Evolutionary conservation across 345 rosid genomes (phyloP), one percentile per base, ranked within the genome.

Genomic region (Erodium maritimum): DNA sequence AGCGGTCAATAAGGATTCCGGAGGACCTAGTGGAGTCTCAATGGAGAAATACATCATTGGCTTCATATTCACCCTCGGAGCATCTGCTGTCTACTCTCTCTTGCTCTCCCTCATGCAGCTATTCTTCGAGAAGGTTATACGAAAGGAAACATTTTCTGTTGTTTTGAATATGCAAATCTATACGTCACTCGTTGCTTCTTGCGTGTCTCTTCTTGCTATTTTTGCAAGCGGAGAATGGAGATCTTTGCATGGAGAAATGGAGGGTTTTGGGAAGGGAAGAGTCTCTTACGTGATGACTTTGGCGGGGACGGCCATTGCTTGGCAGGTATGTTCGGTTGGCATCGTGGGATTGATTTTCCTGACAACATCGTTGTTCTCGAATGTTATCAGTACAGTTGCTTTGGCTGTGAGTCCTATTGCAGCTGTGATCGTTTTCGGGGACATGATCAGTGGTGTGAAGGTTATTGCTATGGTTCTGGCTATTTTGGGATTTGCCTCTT

Each of bases 31-130:
- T 1, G 84, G 83, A 61, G 77, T 79, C 57, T 81, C 94, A 19
- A 79, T 59, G 68, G 24, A 67, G 74, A 83, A 77, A 53, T 84
- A 76, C 65, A 54, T 77, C 17, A 48, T 79, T 0, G 93, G 96
- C 20, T 86, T 80, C 71, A 54, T 84, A 2, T 69, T 68, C 63
- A 80, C 93, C 1, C 58, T 88, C 19, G 67, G 65, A 18, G 98
- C 93, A 23, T 88, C 96, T 0, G 84, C 88, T 10, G 12, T 88
- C 13, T 91, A 88, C 75, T 81, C 95, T 59, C 96, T 88, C 52
- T 25, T 82, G 71, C 90, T 88, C 29, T 91, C 95, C 42, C 84
- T 86, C 19, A 81, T 84, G 87, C 95, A 91, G 68, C 72, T 74
- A 50, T 66, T 84, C 25, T 91, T 91, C 65, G 80, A 84, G 69